phyloP scores from a whole-genome alignment of 176 grass and related monocot genomes.

The Paspalum notatum region DNA sequence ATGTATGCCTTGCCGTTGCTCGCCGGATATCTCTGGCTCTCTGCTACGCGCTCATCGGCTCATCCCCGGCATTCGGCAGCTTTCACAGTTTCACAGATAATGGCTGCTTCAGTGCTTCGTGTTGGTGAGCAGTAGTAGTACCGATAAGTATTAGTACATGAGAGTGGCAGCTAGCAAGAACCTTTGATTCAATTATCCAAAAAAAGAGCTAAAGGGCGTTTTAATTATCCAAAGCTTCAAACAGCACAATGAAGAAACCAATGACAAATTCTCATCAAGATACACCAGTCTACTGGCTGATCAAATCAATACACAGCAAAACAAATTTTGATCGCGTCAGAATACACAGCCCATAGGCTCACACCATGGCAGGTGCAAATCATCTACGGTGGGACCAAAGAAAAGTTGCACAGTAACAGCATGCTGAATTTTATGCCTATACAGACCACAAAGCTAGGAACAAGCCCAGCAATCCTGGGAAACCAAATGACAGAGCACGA shows the following conservation, averaged over 20 bases:
- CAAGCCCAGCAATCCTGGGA: conserved; percentile 40
- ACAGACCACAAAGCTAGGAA: conserved; percentile 45
- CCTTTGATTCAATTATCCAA: not conserved
- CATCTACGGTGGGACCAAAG: conserved; percentile 25
- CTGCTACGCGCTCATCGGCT: not conserved
- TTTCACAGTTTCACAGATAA: too few species aligned
- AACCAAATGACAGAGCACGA: conserved; percentile 2
- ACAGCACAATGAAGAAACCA: conserved; percentile 19
- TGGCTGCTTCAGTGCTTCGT: not conserved
- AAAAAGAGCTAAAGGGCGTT: not conserved
- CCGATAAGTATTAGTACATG: not conserved
- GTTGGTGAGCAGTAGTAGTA: not conserved
- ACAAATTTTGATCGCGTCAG: conserved; percentile 26
- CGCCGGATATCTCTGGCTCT: not conserved
- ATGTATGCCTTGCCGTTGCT: not conserved
- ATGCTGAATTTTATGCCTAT: conserved; percentile 23
- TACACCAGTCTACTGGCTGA: not conserved
- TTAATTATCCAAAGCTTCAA: not conserved
- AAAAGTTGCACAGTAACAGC: not conserved
- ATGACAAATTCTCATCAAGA: not conserved
- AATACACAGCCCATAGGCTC: not conserved
- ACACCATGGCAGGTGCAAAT: not conserved
- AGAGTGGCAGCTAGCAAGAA: not conserved
- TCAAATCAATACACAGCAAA: conserved; percentile 42
- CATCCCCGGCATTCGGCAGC: not conserved